phyloP scores from a whole-genome alignment of 176 grass and related monocot species.

The Puccinellia tenuiflora region DNA sequence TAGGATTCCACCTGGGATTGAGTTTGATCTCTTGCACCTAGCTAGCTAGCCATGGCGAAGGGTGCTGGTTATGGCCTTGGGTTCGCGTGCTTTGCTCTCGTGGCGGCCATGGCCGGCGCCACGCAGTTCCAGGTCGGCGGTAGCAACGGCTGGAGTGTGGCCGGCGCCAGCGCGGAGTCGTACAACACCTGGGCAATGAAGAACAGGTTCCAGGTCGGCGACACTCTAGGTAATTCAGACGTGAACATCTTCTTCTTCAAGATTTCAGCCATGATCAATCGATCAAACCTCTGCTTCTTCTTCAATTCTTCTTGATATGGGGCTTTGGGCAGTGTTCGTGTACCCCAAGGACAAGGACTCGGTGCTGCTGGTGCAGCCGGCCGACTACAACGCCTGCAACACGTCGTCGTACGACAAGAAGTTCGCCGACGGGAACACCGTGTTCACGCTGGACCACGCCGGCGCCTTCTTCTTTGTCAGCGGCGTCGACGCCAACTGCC shows the following conservation, averaged over 20 bases:
- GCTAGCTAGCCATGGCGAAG: slow-evolving; percentile 31
- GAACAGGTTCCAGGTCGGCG: slow-evolving; percentile 55
- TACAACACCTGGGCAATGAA: slow-evolving; percentile 57
- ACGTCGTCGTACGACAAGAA: slow-evolving; percentile 50
- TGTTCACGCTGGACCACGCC: slow-evolving; percentile 39
- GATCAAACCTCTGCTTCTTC: background rate
- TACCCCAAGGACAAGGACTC: slow-evolving; percentile 55
- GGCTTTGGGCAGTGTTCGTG: slow-evolving; percentile 43
- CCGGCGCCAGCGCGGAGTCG: slow-evolving; percentile 30
- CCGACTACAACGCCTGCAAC: slow-evolving; percentile 76
- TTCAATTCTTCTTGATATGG: background rate
- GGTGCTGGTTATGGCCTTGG: background rate
- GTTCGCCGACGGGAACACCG: slow-evolving; percentile 67
- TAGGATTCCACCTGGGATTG: too few relatives aligned
- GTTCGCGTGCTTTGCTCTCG: slow-evolving; percentile 26
- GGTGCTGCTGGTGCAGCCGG: slow-evolving; percentile 53
- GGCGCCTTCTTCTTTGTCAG: slow-evolving; percentile 79
- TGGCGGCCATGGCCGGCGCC: slow-evolving; percentile 34
- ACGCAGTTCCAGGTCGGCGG: slow-evolving; percentile 65
- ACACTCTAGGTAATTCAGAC: slow-evolving; percentile 42
- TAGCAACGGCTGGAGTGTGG: slow-evolving; percentile 56
- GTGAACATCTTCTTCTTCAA: background rate
- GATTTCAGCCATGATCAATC: background rate
- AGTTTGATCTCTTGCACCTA: background rate
- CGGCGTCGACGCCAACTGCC: slow-evolving; percentile 59